Evolutionary conservation across 257 asterid genomes (phyloP), one percentile per base, ranked within the genome.

Genomic region (Schizonepeta tenuifolia): DNA sequence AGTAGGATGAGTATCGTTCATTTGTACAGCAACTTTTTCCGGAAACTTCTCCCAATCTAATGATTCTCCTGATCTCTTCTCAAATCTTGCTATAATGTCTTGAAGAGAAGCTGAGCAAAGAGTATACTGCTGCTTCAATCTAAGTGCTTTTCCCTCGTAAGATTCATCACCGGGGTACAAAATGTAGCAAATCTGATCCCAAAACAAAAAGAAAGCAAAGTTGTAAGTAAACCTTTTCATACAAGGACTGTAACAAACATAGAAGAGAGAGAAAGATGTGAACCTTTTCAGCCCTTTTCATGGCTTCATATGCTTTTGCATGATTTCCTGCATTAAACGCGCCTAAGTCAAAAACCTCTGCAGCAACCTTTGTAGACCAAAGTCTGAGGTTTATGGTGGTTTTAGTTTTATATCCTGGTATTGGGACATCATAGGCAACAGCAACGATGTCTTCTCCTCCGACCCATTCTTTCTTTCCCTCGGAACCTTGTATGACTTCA

Each of bases 1-100:
- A 4, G 90, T 88, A 1, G 94, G 94, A 73, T 88, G 91, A 36
- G 94, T 88, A 36, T 88, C 89, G 51, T 85, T 88, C 94, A 88
- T 85, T 61, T 88, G 90, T 3, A 87, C 83, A 56, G 90, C 87
- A 59, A 84, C 94, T 67, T 83, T 86, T 65, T 82, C 88, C 0
- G 94, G 94, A 18, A 85, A 87, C 18, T 76, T 63, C 65, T 75
- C 79, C 91, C 94, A 88, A 61, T 83, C 72, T 26, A 80, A 82
- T 3, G 71, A 61, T 26, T 69, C 83, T 69, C 85, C 86, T 41
- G 85, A 82, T 61, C 89, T 80, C 79, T 77, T 88, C 74, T 80
- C 88, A 78, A 85, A 85, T 71, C 85, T 75, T 44, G 81, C 87
- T 60, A 85, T 70, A 70, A 88, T 88, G 65, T 88, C 91, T 73